Evolutionary conservation across 2,329 filamentous ascomycete species (phyloP).

Genomic region (Beauveria australis): DNA sequence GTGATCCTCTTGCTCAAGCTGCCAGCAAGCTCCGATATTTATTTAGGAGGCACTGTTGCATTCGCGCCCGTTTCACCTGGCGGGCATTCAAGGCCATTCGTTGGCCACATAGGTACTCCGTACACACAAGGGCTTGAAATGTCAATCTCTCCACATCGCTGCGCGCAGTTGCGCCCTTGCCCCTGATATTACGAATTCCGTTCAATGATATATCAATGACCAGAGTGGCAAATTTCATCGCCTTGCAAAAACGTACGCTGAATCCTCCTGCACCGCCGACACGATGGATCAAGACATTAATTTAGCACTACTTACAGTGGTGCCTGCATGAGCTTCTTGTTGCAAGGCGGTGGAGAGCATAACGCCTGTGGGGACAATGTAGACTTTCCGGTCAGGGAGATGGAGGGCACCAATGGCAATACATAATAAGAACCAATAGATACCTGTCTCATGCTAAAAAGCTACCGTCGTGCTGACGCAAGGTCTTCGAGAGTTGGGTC

Average conservation of each 20-base stretch:
- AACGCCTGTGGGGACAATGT: not conserved
- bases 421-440: not conserved
- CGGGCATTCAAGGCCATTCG: not conserved
- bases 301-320: too few relatives aligned
- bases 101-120: not conserved
- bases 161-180: not conserved
- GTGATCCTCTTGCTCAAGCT: conserved; percentile 1
- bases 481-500: not conserved
- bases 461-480: not conserved
- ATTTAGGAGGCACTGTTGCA: not conserved
- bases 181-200: not conserved
- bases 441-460: not conserved
- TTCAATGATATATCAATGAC: not conserved
- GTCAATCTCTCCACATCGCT: not conserved
- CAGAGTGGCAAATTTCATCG: not conserved
- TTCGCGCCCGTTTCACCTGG: not conserved
- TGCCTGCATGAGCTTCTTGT: too few relatives aligned
- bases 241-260: not conserved
- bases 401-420: not conserved
- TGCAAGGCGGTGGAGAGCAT: not conserved
- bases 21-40: not conserved
- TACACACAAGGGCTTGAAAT: not conserved
- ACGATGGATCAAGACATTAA: not conserved
- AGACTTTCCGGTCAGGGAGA: not conserved
- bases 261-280: not conserved